These are phyloP conservation scores for Sparassis latifolia DNA, from an alignment of 1,284 basidiomycete species.

Conservation along the genomic window DNA sequence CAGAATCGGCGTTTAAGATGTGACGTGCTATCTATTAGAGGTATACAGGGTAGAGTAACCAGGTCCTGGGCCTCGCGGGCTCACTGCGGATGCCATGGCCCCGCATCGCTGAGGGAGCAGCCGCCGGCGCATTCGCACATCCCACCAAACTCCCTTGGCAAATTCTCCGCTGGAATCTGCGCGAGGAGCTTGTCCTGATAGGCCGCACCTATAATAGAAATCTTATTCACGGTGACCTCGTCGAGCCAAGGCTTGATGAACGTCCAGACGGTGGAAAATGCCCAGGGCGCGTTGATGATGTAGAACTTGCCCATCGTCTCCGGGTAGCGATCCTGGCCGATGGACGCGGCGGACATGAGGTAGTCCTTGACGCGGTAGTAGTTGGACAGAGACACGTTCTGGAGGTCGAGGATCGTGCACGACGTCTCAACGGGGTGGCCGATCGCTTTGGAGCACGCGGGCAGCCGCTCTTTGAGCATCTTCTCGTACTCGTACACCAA, in stretches of 20 bases:
- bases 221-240: slow-evolving; percentile 91
- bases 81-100: slow-evolving; percentile 76
- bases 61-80: background rate
- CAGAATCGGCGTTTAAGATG: no score
- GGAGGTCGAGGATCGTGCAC: slow-evolving; percentile 95
- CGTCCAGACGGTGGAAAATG: slow-evolving; percentile 85
- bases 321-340: slow-evolving; percentile 91
- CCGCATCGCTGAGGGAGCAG: slow-evolving; percentile 86
- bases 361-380: slow-evolving; percentile 95
- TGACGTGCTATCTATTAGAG: background rate
- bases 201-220: slow-evolving; percentile 69
- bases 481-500: slow-evolving; percentile 95
- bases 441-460: slow-evolving; percentile 68
- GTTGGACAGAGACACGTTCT: slow-evolving; percentile 73
- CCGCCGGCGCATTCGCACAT: slow-evolving; percentile 73
- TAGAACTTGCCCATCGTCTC: slow-evolving; percentile 96
- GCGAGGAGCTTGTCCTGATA: slow-evolving; percentile 67
- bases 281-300: slow-evolving; percentile 93
- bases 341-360: slow-evolving; percentile 71
- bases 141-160: slow-evolving; percentile 87
- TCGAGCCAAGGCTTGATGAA: slow-evolving; percentile 94
- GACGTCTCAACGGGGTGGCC: slow-evolving; percentile 95
- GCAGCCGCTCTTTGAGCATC: slow-evolving; percentile 75
- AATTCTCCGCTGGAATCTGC: slow-evolving; percentile 80
- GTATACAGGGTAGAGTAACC: slow-evolving; percentile 4